These are phyloP conservation scores for Tylopilus orsonianus DNA, from an alignment of 1,284 basidiomycete genomes.

Conservation along the genomic window DNA sequence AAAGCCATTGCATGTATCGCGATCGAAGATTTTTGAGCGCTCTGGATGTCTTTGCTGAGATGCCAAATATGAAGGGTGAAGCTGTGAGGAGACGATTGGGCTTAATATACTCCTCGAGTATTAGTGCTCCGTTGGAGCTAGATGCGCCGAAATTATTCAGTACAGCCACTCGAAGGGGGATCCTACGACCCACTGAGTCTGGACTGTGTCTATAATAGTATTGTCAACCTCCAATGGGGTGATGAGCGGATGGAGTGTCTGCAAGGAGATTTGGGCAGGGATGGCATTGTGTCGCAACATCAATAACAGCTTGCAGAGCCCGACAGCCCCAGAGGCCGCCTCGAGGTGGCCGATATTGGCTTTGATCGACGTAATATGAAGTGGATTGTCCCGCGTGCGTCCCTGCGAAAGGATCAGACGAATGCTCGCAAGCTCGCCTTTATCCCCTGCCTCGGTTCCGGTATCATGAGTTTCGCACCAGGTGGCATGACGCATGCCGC, in stretches of 20 bases:
- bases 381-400: constrained; percentile 45
- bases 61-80: constrained; percentile 50
- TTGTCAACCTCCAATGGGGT: constrained; percentile 47
- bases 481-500: constrained; percentile 30
- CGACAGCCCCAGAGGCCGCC: constrained; percentile 70
- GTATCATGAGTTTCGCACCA: constrained; percentile 53
- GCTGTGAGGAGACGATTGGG: not conserved
- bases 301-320: constrained; percentile 67
- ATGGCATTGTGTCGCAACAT: constrained; percentile 61
- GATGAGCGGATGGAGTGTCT: constrained; percentile 58
- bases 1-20: constrained; percentile 49
- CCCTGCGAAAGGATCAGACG: constrained; percentile 50
- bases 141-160: constrained; percentile 76
- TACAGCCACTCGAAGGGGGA: constrained; percentile 49
- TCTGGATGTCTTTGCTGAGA: constrained; percentile 55
- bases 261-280: constrained; percentile 59
- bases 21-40: constrained; percentile 48
- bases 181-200: constrained; percentile 40
- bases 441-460: constrained; percentile 69
- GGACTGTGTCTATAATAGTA: constrained; percentile 46
- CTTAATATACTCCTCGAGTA: constrained; percentile 53
- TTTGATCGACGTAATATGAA: constrained; percentile 68
- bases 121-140: constrained; percentile 63
- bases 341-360: constrained; percentile 74
- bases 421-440: constrained; percentile 61